Conservation (phyloP, 495 filamentous ascomycete genomes). For the Glonium stellatum region DNA sequence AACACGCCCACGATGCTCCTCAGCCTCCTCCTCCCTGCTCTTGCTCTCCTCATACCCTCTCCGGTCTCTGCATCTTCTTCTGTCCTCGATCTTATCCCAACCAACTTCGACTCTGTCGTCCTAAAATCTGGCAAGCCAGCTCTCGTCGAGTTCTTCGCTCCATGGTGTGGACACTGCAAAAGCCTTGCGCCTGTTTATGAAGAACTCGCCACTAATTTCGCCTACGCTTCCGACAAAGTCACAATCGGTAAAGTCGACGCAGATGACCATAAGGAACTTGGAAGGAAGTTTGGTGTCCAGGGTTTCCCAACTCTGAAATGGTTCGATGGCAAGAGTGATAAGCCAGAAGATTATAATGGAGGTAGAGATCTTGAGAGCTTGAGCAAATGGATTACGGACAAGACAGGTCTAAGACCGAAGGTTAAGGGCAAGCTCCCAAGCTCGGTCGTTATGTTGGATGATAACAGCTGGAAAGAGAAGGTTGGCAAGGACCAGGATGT, state of each 20-base stretch:
- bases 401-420: conserved; percentile 77
- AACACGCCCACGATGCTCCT: conserved; percentile 16
- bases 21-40: conserved; percentile 15
- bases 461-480: conserved; percentile 64
- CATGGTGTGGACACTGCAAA: conserved; percentile 99
- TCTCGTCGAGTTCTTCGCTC: conserved; percentile 97
- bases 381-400: conserved; percentile 71
- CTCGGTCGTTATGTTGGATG: conserved; percentile 71
- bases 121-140: conserved; percentile 90
- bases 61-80: conserved; percentile 27
- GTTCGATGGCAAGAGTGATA: conserved; percentile 94
- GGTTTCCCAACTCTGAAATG: conserved; percentile 97
- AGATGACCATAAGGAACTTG: conserved; percentile 76
- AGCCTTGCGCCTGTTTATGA: conserved; percentile 91
- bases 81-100: conserved; percentile 78
- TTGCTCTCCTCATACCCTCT: conserved; percentile 13
- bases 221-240: conserved; percentile 71
- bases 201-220: conserved; percentile 72
- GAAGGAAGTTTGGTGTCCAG: conserved; percentile 77
- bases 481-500: conserved; percentile 86
- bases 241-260: conserved; percentile 93
- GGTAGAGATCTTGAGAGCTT: conserved; percentile 85
- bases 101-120: conserved; percentile 84
- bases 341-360: conserved; percentile 76
- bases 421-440: conserved; percentile 63